A percentile compares a stretch with the other conserved stretches of the same genome.
These are phyloP conservation scores for Rhizophora mangle DNA, from an alignment of 345 rosid species.

Conservation along the genomic window DNA sequence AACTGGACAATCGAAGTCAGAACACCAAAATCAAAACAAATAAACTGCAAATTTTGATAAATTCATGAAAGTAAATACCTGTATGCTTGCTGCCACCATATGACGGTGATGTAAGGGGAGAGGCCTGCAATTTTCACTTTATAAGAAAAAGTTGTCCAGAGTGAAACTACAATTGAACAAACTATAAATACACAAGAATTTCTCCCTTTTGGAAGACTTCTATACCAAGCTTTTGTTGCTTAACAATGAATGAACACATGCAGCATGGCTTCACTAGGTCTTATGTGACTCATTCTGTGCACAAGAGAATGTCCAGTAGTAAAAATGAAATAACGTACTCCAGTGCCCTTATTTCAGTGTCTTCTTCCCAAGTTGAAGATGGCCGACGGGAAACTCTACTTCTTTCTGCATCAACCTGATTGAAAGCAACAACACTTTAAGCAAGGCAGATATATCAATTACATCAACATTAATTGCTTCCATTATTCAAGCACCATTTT, in stretches of 20 bases:
- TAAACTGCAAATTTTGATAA: background rate
- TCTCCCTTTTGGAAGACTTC: too few relatives aligned
- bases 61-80: conserved; percentile 40
- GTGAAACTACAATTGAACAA: background rate
- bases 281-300: too few relatives aligned
- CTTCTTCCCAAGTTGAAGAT: conserved; percentile 90
- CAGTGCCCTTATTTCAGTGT: conserved; percentile 82
- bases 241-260: too few relatives aligned
- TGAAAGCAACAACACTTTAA: conserved; percentile 10
- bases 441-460: conserved; percentile 1
- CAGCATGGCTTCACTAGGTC: too few relatives aligned
- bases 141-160: conserved; percentile 16
- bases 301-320: too few relatives aligned
- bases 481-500: conserved; percentile 14
- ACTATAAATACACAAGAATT: background rate
- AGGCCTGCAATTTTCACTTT: conserved; percentile 55
- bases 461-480: conserved; percentile 4
- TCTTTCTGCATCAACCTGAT: conserved; percentile 87
- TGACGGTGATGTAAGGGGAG: conserved; percentile 89
- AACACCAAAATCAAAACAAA: conserved; percentile 13
- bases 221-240: too few relatives aligned
- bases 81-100: conserved; percentile 71
- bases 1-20: conserved; percentile 46
- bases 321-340: conserved; percentile 53
- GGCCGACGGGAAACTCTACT: conserved; percentile 69